A percentile compares a stretch with the other conserved stretches of the same genome.
Conservation (phyloP, 2,329 filamentous ascomycete species). For the Xylariaceae sp. region DNA sequence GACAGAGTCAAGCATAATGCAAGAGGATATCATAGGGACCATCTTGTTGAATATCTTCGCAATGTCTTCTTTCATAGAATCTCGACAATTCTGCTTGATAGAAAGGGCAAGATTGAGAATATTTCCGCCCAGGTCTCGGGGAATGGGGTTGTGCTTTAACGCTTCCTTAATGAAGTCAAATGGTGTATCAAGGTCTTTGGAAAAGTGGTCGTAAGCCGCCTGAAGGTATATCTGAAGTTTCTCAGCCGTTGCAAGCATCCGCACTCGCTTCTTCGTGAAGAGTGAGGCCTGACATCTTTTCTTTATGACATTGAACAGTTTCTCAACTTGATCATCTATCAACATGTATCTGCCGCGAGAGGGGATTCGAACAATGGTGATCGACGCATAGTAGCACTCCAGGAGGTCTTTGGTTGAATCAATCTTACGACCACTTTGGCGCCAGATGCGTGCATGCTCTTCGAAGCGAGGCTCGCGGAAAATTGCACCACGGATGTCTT, state of each 20-base stretch:
- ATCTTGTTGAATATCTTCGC: constrained; percentile 38
- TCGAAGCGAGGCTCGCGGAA: constrained; percentile 42
- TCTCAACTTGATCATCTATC: constrained; percentile 54
- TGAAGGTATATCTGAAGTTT: constrained; percentile 43
- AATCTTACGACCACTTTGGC: constrained; percentile 47
- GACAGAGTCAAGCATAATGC: constrained; percentile 41
- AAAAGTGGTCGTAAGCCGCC: constrained; percentile 41
- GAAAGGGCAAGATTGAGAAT: constrained; percentile 39
- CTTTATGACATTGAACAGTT: constrained; percentile 51
- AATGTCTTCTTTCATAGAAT: too few species aligned
- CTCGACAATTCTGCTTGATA: constrained; percentile 34
- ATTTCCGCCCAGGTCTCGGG: constrained; percentile 40
- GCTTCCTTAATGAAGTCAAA: constrained; percentile 42
- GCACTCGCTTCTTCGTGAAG: constrained; percentile 49
- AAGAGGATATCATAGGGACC: constrained; percentile 41
- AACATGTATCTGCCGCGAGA: constrained; percentile 46
- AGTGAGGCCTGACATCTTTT: constrained; percentile 48
- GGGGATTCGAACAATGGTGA: constrained; percentile 56
- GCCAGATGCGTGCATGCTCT: constrained; percentile 51
- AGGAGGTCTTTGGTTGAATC: constrained; percentile 52
- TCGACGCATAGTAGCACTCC: constrained; percentile 55
- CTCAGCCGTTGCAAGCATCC: constrained; percentile 43
- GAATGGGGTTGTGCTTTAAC: constrained; percentile 38
- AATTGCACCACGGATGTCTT: constrained; percentile 43
- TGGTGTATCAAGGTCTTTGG: constrained; percentile 39